phyloP scores from a whole-genome alignment of 2,329 filamentous ascomycete genomes.

The Colletotrichum viniferum region DNA sequence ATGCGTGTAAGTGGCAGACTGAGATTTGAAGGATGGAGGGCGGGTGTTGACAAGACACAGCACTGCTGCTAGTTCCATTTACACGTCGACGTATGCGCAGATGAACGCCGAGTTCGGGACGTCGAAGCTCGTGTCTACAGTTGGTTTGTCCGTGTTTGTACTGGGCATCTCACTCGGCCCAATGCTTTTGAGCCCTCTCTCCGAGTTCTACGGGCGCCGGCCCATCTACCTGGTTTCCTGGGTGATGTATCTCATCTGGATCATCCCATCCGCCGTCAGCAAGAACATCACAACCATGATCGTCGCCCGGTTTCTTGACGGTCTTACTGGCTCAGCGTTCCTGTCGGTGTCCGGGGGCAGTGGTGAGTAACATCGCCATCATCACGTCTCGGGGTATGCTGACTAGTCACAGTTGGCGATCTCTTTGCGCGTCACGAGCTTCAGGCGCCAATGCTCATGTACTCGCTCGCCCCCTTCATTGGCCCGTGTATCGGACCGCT shows the following conservation, averaged over 20 bases:
- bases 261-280: conserved; percentile 83
- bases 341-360: conserved; percentile 75
- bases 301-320: conserved; percentile 77
- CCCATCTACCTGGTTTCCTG: conserved; percentile 82
- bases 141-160: conserved; percentile 85
- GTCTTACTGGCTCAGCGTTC: conserved; percentile 72
- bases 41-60: conserved; percentile 42
- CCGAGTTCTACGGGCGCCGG: conserved; percentile 81
- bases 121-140: conserved; percentile 73
- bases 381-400: not conserved
- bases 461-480: conserved; percentile 68
- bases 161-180: conserved; percentile 72
- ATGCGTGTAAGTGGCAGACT: conserved; percentile 76
- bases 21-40: not conserved
- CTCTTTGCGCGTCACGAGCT: conserved; percentile 73
- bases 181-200: conserved; percentile 66
- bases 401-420: conserved; percentile 72
- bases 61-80: conserved; percentile 86
- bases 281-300: conserved; percentile 82
- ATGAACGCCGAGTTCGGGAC: conserved; percentile 76
- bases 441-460: conserved; percentile 83
- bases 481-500: conserved; percentile 65
- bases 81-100: conserved; percentile 81
- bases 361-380: not conserved
- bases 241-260: conserved; percentile 75